phyloP scores from a whole-genome alignment of 768 basidiomycete species.

The Agaricus blazei region DNA sequence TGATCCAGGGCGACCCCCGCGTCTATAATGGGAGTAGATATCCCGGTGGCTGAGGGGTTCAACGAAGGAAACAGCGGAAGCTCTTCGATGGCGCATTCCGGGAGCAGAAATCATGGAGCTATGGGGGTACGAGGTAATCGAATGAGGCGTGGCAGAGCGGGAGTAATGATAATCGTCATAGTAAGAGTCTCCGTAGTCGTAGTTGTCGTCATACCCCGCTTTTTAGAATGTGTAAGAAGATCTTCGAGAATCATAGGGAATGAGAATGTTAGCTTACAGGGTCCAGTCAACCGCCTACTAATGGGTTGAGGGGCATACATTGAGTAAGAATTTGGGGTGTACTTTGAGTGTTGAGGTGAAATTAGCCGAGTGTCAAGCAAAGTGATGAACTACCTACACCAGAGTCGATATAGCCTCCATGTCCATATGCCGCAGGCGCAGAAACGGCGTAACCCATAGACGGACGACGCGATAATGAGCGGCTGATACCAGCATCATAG shows the following conservation, averaged over 20 bases:
- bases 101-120: conserved; percentile 22
- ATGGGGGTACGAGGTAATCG: conserved; percentile 21
- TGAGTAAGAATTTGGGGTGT: conserved; percentile 41
- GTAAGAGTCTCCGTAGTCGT: conserved; percentile 49
- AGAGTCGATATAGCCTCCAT: conserved; percentile 38
- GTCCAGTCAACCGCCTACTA: conserved; percentile 33
- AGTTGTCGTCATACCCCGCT: conserved; percentile 53
- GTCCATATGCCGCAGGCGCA: conserved; percentile 23
- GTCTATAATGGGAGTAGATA: conserved; percentile 27
- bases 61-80: conserved; percentile 47
- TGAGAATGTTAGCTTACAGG: conserved; percentile 26
- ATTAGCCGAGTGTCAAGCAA: conserved; percentile 1
- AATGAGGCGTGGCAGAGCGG: conserved; percentile 3
- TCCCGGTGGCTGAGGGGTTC: background rate
- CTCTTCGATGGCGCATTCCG: conserved; percentile 36
- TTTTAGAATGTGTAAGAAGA: background rate
- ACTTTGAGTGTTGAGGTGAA: conserved; percentile 22
- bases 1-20: conserved; percentile 32
- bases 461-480: conserved; percentile 32
- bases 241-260: background rate
- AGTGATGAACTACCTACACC: conserved; percentile 25
- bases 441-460: conserved; percentile 29
- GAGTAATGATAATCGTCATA: conserved; percentile 35
- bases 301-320: conserved; percentile 37
- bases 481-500: conserved; percentile 20